Conservation (phyloP, 108 stramenopile genomes). For the Skeletonema grethae region DNA sequence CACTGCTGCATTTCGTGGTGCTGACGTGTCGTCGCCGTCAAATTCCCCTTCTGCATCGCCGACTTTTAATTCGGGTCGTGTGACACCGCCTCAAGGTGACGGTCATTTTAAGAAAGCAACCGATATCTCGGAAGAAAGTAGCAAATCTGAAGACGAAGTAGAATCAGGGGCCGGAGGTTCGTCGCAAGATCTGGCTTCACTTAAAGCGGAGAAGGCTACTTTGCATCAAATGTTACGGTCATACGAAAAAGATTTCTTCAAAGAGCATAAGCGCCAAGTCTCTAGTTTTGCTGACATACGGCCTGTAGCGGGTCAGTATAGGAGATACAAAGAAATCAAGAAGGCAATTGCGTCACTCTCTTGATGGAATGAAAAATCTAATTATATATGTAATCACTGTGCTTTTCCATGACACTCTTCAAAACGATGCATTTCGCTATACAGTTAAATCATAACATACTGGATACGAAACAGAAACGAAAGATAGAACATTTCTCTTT, state of each 20-base stretch:
- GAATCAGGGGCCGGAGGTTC: conserved; percentile 12
- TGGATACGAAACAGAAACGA: no score
- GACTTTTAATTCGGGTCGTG: conserved; percentile 8
- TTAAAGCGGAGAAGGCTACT: conserved; percentile 81
- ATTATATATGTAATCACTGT: no score
- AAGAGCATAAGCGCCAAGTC: conserved; percentile 84
- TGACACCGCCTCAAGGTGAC: conserved; percentile 16
- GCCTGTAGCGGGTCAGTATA: conserved; percentile 91
- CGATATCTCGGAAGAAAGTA: background rate
- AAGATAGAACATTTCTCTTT: no score
- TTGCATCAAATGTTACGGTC: conserved; percentile 89
- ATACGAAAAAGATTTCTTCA: conserved; percentile 89
- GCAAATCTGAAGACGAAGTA: background rate
- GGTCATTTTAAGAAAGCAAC: conserved; percentile 6
- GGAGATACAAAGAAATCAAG: conserved; percentile 93
- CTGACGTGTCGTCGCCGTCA: conserved; percentile 3
- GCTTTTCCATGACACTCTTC: no score
- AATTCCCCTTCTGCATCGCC: conserved; percentile 19
- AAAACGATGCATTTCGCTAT: no score
- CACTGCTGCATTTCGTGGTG: conserved; percentile 46
- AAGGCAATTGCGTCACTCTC: conserved; percentile 67
- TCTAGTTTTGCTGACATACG: conserved; percentile 88
- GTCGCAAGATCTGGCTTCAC: conserved; percentile 67
- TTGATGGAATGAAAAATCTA: background rate
- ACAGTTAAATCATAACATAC: no score